These are phyloP conservation scores for Drechmeria coniospora DNA, from an alignment of 2,329 filamentous ascomycete species.

Conservation along the genomic window DNA sequence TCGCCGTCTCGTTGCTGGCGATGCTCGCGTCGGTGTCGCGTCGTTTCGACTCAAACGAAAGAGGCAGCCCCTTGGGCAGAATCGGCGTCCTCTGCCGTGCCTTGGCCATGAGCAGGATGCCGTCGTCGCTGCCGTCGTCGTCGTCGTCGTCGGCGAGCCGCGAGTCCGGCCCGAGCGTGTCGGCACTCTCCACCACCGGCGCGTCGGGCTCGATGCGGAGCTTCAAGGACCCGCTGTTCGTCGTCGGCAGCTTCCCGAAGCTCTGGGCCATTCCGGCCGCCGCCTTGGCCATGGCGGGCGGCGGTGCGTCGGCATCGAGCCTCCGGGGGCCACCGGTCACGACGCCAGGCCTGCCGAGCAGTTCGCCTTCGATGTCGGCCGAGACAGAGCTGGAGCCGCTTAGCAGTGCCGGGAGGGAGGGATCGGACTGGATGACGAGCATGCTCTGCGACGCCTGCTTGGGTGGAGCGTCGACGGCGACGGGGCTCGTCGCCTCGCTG, in stretches of 20 bases:
- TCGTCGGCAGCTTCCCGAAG: conserved; percentile 16
- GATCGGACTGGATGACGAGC: conserved; percentile 44
- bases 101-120: conserved; percentile 37
- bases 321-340: conserved; percentile 25
- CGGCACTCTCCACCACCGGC: conserved; percentile 2
- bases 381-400: conserved; percentile 51
- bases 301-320: conserved; percentile 39
- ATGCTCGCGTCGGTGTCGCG: conserved; percentile 46
- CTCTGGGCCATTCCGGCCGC: conserved; percentile 27
- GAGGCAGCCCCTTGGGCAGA: conserved; percentile 4
- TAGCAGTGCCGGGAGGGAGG: conserved; percentile 45
- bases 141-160: conserved; percentile 23
- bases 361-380: conserved; percentile 45
- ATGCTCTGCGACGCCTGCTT: conserved; percentile 31
- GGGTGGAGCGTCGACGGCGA: conserved; percentile 23
- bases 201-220: conserved; percentile 14
- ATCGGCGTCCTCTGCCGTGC: conserved; percentile 26
- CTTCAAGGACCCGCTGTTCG: conserved; percentile 17
- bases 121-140: conserved; percentile 38
- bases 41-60: conserved; percentile 26
- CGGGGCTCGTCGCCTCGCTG: conserved; percentile 35
- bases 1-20: conserved; percentile 48
- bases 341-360: conserved; percentile 33
- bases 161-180: conserved; percentile 1
- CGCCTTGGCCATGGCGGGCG: conserved; percentile 34